These are phyloP conservation scores for Rhododendron vialii DNA, from an alignment of 148 eudicot genomes.

Conservation along the genomic window DNA sequence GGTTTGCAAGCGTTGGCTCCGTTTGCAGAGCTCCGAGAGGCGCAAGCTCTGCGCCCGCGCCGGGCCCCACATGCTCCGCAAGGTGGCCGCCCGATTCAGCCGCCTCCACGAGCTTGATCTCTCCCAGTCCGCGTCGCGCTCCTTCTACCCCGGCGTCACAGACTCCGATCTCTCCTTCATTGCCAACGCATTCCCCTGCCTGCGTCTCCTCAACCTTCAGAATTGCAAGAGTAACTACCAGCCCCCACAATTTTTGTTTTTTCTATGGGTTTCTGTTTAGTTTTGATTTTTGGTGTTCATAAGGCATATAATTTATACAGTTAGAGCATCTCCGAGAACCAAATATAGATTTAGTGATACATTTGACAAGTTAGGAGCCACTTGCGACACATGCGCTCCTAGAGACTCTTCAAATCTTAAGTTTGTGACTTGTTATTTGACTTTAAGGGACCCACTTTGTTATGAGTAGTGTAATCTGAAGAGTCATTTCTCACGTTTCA, in stretches of 20 bases:
- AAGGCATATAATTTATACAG: background rate
- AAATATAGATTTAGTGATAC: no score
- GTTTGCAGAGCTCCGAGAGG: slow-evolving; percentile 74
- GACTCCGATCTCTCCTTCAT: slow-evolving; percentile 77
- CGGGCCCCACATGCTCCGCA: slow-evolving; percentile 84
- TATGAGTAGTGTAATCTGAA: no score
- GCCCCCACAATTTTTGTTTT: background rate
- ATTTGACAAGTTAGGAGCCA: no score
- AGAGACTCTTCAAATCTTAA: no score
- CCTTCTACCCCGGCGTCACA: slow-evolving; percentile 82
- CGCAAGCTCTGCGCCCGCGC: slow-evolving; percentile 75
- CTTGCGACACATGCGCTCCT: no score
- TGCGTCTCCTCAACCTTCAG: slow-evolving; percentile 46
- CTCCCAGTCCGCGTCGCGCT: slow-evolving; percentile 64
- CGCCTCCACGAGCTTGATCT: slow-evolving; percentile 59
- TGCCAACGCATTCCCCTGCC: slow-evolving; percentile 50
- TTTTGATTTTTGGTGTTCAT: background rate
- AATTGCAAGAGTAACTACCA: slow-evolving; percentile 55
- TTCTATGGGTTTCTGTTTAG: background rate
- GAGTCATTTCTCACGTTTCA: no score
- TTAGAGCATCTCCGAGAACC: no score
- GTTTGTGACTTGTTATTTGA: no score
- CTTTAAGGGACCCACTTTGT: no score
- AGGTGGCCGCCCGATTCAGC: slow-evolving; percentile 65
- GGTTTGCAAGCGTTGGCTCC: slow-evolving; percentile 87